These are phyloP conservation scores for Monosporozyma aerobia DNA, from an alignment of 805 yeast genomes.

Conservation along the genomic window DNA sequence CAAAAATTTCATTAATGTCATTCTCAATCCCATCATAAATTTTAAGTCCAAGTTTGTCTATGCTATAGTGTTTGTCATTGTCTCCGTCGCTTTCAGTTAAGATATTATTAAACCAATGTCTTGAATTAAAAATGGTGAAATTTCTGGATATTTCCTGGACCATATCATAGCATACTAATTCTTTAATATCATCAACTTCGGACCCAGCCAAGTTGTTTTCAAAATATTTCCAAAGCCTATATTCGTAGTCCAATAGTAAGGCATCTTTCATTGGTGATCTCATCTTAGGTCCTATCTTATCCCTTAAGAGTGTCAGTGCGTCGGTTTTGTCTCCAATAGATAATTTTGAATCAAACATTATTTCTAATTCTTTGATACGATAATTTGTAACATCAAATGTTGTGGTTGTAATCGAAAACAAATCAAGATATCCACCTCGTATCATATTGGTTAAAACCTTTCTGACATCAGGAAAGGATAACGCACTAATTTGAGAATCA, in stretches of 20 bases:
- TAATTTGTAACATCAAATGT: conserved; percentile 18
- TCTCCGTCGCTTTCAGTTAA: neutral
- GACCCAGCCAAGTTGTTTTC: neutral
- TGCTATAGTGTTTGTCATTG: neutral
- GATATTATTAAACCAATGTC: conserved; percentile 1
- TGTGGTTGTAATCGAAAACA: conserved; percentile 12
- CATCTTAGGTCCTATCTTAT: conserved; percentile 8
- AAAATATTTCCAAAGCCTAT: conserved; percentile 13
- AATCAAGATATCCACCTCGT: conserved; percentile 7
- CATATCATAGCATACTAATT: neutral
- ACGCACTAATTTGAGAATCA: conserved; percentile 10
- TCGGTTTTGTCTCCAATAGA: conserved; percentile 9
- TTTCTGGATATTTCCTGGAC: conserved; percentile 1
- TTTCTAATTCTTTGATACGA: conserved; percentile 23
- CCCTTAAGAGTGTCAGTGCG: conserved; percentile 10
- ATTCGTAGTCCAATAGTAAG: conserved; percentile 13
- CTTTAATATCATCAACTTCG: neutral
- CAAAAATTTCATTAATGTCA: conserved; percentile 2
- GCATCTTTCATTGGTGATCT: conserved; percentile 26
- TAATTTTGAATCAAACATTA: conserved; percentile 13
- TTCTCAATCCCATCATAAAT: conserved; percentile 2
- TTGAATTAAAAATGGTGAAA: neutral
- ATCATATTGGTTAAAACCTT: conserved; percentile 16
- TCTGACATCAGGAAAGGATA: conserved; percentile 13
- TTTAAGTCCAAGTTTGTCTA: conserved; percentile 5